Evolutionary conservation across 2,329 filamentous ascomycete genomes (phyloP), one percentile per base, ranked within the genome.

Genomic region (Paracoccidioides brasiliensis): DNA sequence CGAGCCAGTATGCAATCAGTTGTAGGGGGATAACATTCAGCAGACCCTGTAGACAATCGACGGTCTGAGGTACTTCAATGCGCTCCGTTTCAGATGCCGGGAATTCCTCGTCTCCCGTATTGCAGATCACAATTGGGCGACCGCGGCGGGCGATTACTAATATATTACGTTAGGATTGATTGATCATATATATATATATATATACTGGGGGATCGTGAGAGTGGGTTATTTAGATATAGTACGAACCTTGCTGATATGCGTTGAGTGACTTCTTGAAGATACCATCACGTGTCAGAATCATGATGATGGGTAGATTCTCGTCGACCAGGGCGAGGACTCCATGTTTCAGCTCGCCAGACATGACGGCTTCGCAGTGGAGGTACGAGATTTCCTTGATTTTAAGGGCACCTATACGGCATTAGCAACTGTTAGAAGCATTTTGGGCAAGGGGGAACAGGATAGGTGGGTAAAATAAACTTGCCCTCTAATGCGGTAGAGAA

Each of bases 381-480:
- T 98, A 98, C 15, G 91, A 97, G 67, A 98, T 98, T 77, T 98
- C 93, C 82, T 98, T 98, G 75, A 98, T 98, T 81, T 98, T 98
- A 64, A 98, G 80, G 52, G 93, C 93, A 75, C 89, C 77, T 78
- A 54, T 45, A 58, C 30, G 43, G 46, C 37, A 53, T 28, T 49
- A 49, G 14, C 8, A 35, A 22, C 22, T 48, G 53, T 65, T 15
- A 32, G 10, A 52, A 65, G 58, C 38, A 52, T 45, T 42, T 41
- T 5, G 14, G 12, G 28, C 53, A 15, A 53, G 15, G 6, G 32
- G 15, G 3, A 9, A 15, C 14, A 5, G 22, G 37, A 38, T 15
- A 45, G 22, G 22, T 33, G 28, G 15, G 12, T n/a, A 32, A 53
- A 40, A 33, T 32, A n/a, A 41, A 62, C 70, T 64, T 62, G 79